Percentiles rank a stretch among this genome's conserved stretches.
Conservation (phyloP, 73 alveolate species). For the Tetrahymena borealis region DNA sequence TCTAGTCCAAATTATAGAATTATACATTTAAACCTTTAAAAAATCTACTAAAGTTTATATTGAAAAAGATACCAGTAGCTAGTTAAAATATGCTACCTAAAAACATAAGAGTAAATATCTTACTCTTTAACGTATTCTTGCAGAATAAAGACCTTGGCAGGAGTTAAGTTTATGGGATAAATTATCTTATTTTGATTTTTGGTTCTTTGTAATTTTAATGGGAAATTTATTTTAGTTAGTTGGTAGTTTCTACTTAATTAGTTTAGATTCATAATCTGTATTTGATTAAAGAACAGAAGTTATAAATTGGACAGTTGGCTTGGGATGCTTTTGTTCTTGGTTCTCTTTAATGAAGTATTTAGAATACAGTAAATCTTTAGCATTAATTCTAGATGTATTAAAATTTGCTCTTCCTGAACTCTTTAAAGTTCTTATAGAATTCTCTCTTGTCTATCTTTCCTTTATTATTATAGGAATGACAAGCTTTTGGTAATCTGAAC, state of each 20-base stretch:
- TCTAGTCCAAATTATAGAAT: not conserved
- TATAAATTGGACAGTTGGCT: not conserved
- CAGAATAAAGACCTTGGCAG: not conserved
- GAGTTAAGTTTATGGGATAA: not conserved
- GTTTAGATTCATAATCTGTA: not conserved
- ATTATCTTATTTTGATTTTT: not conserved
- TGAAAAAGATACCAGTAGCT: not conserved
- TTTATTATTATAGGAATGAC: not conserved
- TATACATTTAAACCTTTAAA: not conserved
- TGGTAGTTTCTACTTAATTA: not conserved
- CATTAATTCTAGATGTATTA: not conserved
- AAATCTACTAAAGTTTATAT: not conserved
- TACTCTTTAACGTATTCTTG: not conserved
- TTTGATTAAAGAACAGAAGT: not conserved
- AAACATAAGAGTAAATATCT: not conserved
- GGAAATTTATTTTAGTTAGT: not conserved
- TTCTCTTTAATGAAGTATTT: not conserved
- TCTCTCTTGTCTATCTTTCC: not conserved
- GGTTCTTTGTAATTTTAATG: not conserved
- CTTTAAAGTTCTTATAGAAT: not conserved
- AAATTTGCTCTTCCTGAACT: not conserved
- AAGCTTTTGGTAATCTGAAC: not conserved
- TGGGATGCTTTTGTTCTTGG: not conserved
- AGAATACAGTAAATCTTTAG: not conserved
- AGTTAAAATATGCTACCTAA: not conserved